Evolutionary conservation across 2,329 filamentous ascomycete species (phyloP), one percentile per base, ranked within the genome.

Genomic region (Botrytis fragariae): DNA sequence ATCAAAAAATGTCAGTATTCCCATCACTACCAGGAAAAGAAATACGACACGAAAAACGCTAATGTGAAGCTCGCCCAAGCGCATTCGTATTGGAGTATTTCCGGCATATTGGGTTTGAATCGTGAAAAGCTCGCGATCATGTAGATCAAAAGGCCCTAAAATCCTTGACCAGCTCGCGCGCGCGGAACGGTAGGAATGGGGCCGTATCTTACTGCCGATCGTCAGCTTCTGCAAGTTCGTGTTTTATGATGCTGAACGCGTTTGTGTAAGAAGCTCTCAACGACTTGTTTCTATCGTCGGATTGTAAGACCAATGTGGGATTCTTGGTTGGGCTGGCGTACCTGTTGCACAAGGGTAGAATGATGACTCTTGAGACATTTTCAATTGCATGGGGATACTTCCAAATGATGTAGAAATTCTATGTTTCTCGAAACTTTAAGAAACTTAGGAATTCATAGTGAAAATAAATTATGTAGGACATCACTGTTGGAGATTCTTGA

Each of bases 101-200:
- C 35, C 65, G 25, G 35, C 35, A 57, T 42, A 57, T 57, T 68
- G 35, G 18, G 25, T 42, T 68, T 54, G 25, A 42, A 57, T 68
- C 48, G 22, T 25, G 65, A 57, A 42, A 37, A 68, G 48, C 48
- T 68, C 65, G 29, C 37, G 25, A 68, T 25, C 48, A 18, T 22
- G 65, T n/a, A 68, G 65, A 57, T 54, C 48, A 32, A 42, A 57
- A 57, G 48, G 65, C n/a, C 65, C 35, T 42, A 32, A 57, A 29
- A 25, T 20, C 25, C 25, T 42, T 29, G 65, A 57, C 25, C 48
- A 29, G 10, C 65, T 57, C 10, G n/a, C 48, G 22, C 64, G 64
- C 65, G 65, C n/a, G 35, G 48, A 68, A 68, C 25, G 48, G 48
- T 22, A 42, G 65, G 65, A 54, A 68, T 68, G 65, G 35, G 64